Evolutionary conservation across 345 rosid genomes (phyloP).

Genomic region (Arabis alpina): DNA sequence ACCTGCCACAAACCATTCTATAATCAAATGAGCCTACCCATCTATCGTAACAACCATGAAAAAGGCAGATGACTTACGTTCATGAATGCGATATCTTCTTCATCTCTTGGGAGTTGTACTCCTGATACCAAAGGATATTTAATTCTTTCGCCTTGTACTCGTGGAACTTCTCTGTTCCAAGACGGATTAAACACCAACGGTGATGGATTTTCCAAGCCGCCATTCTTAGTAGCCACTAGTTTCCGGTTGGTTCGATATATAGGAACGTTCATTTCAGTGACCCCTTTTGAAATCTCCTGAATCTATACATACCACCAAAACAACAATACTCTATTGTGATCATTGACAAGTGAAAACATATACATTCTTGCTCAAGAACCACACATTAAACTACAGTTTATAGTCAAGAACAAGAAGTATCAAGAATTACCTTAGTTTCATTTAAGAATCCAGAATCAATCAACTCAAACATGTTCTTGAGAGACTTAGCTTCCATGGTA

Average conservation of each 20-base stretch:
- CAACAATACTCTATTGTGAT: neutral
- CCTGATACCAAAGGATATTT: constrained; percentile 49
- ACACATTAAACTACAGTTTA: too few species aligned
- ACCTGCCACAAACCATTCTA: constrained; percentile 50
- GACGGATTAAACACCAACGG: constrained; percentile 65
- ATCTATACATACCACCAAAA: constrained; percentile 27
- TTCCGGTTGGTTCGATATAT: constrained; percentile 61
- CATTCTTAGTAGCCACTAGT: constrained; percentile 65
- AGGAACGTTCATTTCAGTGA: constrained; percentile 63
- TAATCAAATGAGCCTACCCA: constrained; percentile 13
- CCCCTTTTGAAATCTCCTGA: constrained; percentile 64
- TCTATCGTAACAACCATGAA: neutral
- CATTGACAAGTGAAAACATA: neutral
- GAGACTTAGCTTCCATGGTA: constrained; percentile 45
- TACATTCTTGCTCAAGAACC: neutral
- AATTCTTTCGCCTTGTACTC: constrained; percentile 45
- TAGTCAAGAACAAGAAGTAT: neutral
- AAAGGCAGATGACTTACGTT: constrained; percentile 51
- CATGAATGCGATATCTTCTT: constrained; percentile 86
- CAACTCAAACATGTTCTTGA: constrained; percentile 51
- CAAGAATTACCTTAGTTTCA: constrained; percentile 59
- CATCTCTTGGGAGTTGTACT: constrained; percentile 49
- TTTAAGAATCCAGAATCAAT: constrained; percentile 69
- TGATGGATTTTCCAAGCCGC: constrained; percentile 76
- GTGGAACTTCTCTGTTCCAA: constrained; percentile 50